These are phyloP conservation scores for Allomyces macrogynus DNA, from an alignment of 192 early-diverging fungal genomes.

Conservation along the genomic window DNA sequence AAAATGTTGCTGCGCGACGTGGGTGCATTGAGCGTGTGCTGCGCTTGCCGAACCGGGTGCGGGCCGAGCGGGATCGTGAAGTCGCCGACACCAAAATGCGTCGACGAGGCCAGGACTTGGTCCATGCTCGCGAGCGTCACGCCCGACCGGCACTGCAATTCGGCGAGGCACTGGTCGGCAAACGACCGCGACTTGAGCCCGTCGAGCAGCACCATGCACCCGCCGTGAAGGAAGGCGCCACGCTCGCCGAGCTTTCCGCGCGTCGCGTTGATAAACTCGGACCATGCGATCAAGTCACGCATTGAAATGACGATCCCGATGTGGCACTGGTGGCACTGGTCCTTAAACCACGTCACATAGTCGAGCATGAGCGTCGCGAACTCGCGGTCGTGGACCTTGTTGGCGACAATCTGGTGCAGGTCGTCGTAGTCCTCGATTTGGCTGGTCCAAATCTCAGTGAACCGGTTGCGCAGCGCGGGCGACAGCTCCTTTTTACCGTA, in stretches of 20 bases:
- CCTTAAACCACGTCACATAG: not conserved
- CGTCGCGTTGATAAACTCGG: constrained; percentile 49
- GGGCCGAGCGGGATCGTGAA: constrained; percentile 58
- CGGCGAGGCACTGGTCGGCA: not conserved
- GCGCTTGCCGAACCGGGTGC: constrained; percentile 19
- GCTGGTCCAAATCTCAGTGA: constrained; percentile 95
- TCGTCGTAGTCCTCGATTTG: constrained; percentile 60
- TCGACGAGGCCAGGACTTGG: not conserved
- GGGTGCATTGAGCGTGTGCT: constrained; percentile 72
- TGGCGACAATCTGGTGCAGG: constrained; percentile 25
- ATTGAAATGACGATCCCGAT: constrained; percentile 10
- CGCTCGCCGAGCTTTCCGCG: constrained; percentile 20
- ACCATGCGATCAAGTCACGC: constrained; percentile 87
- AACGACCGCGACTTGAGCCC: constrained; percentile 22
- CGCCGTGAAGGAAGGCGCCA: constrained; percentile 63
- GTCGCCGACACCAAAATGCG: constrained; percentile 48
- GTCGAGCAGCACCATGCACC: constrained; percentile 75
- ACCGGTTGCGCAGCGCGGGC: constrained; percentile 90
- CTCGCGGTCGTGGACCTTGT: constrained; percentile 4
- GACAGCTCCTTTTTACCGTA: constrained; percentile 97
- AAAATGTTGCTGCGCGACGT: constrained; percentile 74
- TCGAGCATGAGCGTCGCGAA: not conserved
- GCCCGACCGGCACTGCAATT: not conserved
- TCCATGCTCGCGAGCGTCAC: not conserved
- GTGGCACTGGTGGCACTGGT: not conserved